Evolutionary conservation across 2,329 filamentous ascomycete species (phyloP).

Genomic region (Diaporthe vaccinii): DNA sequence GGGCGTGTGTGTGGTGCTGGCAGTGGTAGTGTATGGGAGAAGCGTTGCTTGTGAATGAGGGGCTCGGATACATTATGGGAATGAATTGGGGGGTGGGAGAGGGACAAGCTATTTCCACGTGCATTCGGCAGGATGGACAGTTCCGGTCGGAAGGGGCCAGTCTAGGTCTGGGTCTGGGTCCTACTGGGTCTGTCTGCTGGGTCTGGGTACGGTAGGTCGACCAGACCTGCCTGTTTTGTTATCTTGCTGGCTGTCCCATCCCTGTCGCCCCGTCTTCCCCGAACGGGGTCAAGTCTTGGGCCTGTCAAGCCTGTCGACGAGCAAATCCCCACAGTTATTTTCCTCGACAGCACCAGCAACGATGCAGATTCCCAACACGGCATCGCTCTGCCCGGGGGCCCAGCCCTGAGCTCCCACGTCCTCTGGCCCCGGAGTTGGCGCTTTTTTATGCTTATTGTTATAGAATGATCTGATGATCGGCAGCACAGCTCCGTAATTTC

Average conservation of each 20-base stretch:
- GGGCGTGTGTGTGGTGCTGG: background rate
- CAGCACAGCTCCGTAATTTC: slow-evolving; percentile 16
- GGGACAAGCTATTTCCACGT: slow-evolving; percentile 34
- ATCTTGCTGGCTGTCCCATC: slow-evolving; percentile 17
- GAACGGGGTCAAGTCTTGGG: slow-evolving; percentile 20
- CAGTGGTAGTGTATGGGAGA: background rate
- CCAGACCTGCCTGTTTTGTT: background rate
- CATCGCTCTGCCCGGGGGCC: slow-evolving; percentile 29
- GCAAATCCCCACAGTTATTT: background rate
- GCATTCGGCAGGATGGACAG: slow-evolving; percentile 15
- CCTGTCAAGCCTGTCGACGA: background rate
- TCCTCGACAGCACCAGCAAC: slow-evolving; percentile 20
- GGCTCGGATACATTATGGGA: slow-evolving; percentile 15
- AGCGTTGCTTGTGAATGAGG: slow-evolving; percentile 10
- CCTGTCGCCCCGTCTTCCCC: slow-evolving; percentile 22
- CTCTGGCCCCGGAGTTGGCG: background rate
- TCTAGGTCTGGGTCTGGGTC: slow-evolving; percentile 3
- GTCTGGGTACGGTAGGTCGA: slow-evolving; percentile 2
- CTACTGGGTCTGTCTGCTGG: slow-evolving; percentile 16
- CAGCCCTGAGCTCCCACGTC: slow-evolving; percentile 2
- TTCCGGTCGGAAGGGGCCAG: background rate
- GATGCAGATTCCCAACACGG: slow-evolving; percentile 39
- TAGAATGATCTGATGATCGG: slow-evolving; percentile 24
- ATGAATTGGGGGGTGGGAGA: background rate
- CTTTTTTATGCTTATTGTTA: slow-evolving; percentile 29